Evolutionary conservation across 2,329 filamentous ascomycete genomes (phyloP).

Genomic region (Scedosporium dehoogii): DNA sequence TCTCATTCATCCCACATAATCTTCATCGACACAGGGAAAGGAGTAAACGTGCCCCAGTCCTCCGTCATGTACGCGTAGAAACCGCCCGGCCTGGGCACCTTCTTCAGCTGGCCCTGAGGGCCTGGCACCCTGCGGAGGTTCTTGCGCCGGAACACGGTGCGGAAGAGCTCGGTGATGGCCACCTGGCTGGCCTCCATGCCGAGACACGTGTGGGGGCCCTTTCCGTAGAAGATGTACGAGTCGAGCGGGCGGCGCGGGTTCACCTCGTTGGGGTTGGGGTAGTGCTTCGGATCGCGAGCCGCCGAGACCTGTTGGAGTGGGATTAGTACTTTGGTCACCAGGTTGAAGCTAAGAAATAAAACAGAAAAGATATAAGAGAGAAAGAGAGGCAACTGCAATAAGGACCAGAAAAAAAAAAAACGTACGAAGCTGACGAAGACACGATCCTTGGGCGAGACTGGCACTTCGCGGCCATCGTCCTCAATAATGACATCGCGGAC

Average conservation of each 20-base stretch:
- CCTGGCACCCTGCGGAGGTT: constrained; percentile 53
- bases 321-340: neutral
- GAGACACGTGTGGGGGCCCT: constrained; percentile 53
- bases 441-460: constrained; percentile 44
- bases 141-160: constrained; percentile 50
- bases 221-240: constrained; percentile 54
- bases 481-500: constrained; percentile 33
- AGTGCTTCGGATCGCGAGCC: constrained; percentile 45
- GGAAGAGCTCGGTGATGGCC: constrained; percentile 58
- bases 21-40: constrained; percentile 44
- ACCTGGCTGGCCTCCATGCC: constrained; percentile 50
- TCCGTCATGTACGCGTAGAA: constrained; percentile 54
- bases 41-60: constrained; percentile 45
- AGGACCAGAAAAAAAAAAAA: constrained; percentile 6
- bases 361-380: neutral
- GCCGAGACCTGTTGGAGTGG: constrained; percentile 26
- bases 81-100: constrained; percentile 43
- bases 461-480: constrained; percentile 40
- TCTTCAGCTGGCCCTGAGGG: constrained; percentile 57
- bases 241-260: constrained; percentile 53
- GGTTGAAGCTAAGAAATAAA: neutral
- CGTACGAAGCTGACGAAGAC: constrained; percentile 55
- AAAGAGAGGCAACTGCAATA: too few relatives aligned
- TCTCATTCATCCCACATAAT: constrained; percentile 35
- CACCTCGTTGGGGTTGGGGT: constrained; percentile 51